Evolutionary conservation across 768 basidiomycete genomes (phyloP), one percentile per base, ranked within the genome.

Genomic region (Xerocomellus dryophilus): DNA sequence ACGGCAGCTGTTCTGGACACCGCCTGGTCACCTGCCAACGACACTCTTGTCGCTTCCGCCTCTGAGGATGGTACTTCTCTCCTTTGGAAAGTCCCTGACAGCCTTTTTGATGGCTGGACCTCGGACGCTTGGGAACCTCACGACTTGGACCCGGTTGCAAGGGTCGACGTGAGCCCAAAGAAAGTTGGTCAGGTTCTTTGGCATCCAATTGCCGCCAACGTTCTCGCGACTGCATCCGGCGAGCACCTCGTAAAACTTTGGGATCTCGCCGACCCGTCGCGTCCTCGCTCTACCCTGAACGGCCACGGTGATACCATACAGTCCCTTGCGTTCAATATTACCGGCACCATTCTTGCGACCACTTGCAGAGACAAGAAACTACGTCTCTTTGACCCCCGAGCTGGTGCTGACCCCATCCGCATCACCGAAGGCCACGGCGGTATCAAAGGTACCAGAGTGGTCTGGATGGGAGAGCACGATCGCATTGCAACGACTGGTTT

Each of bases 111-210:
- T 36, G 90, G 84, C 9, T 97, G 94, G 93, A 85, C 85, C 31
- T 74, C 76, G 36, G 95, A 96, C 18, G 77, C 78, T 43, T 97
- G 93, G 90, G 82, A 78, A 5, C 87, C 91, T 1, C 72, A 75
- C 36, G 93, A 98, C 71, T 81, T 97, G 52, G 87, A 90, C 58
- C 95, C 96, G 12, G 83, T 93, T n/a, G 75, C 83, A 34, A 81
- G 83, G 56, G 84, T 92, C 73, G 84, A 85, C 62, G 90, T 78
- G 12, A 89, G 86, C 8, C 79, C 87, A 1, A 84, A 93, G 56
- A 97, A 98, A 75, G 83, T 96, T 56, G 96, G 96, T 0, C 96
- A 98, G 65, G 89, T 97, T 39, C 73, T 90, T 29, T 99, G 92
- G 80, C 93, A 98, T 69, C 94, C 96, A 1, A 90, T 90, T 2